Conservation (phyloP, 2,329 filamentous ascomycete species). For the Pyricularia grisea region DNA sequence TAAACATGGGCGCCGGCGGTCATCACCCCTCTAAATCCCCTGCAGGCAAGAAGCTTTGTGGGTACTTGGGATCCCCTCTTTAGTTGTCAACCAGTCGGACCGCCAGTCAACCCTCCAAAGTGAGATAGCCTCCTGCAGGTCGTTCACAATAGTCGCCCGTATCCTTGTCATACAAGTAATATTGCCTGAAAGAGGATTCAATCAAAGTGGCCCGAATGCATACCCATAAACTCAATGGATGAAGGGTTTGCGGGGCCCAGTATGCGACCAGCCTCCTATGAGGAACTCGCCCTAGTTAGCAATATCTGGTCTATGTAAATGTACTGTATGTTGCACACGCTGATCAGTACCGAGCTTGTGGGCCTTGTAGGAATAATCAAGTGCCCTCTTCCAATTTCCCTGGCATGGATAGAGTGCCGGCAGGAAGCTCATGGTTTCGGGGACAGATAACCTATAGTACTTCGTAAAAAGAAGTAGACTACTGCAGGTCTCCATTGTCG, state of each 20-base stretch:
- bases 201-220: neutral
- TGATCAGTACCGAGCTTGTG: neutral
- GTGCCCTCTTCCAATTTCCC: neutral
- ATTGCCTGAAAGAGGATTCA: neutral
- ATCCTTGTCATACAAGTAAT: neutral
- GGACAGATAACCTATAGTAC: neutral
- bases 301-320: neutral
- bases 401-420: neutral
- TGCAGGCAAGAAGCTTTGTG: neutral
- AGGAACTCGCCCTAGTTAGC: neutral
- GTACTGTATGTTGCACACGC: neutral
- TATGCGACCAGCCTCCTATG: neutral
- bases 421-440: neutral
- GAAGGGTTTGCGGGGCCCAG: neutral
- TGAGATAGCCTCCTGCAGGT: neutral
- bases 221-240: neutral
- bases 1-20: neutral
- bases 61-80: slow-evolving; percentile 1
- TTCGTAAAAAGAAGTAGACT: no score
- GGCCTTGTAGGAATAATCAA: neutral
- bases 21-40: slow-evolving; percentile 2
- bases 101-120: neutral
- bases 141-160: neutral
- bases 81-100: neutral
- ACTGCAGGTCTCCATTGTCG: neutral